Percentiles rank a stretch among this genome's conserved stretches.
Evolutionary conservation across 1,139 yeast genomes (phyloP).

Genomic region (Lodderomyces parapsilosis): DNA sequence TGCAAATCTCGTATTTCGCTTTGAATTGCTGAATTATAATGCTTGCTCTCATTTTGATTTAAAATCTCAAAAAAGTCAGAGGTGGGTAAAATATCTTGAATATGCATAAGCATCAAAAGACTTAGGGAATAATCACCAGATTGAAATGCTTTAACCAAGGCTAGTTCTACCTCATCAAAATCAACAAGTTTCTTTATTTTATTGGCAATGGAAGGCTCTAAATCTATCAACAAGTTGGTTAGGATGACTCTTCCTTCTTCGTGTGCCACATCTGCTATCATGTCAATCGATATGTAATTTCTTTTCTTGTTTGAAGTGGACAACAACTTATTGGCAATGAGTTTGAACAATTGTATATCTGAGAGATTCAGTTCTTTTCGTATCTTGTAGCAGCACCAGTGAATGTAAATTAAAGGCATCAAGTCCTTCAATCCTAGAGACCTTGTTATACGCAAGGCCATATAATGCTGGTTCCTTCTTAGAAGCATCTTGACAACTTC

Average conservation of each 20-base stretch:
- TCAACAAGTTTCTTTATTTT: slow-evolving; percentile 65
- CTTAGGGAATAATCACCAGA: slow-evolving; percentile 67
- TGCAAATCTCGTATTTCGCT: slow-evolving; percentile 13
- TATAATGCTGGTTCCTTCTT: slow-evolving; percentile 57
- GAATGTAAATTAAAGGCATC: slow-evolving; percentile 56
- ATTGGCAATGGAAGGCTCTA: slow-evolving; percentile 65
- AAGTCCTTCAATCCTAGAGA: slow-evolving; percentile 47
- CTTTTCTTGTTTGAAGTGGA: slow-evolving; percentile 17
- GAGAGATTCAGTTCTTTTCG: slow-evolving; percentile 49
- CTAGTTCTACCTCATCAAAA: slow-evolving; percentile 72
- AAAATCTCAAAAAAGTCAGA: slow-evolving; percentile 43
- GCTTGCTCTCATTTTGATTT: slow-evolving; percentile 34
- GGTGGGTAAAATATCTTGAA: slow-evolving; percentile 39
- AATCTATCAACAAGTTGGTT: slow-evolving; percentile 61
- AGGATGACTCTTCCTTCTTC: slow-evolving; percentile 78
- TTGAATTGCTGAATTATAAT: neutral
- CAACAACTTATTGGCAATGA: slow-evolving; percentile 47
- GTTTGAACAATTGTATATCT: slow-evolving; percentile 58
- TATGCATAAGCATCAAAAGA: slow-evolving; percentile 53
- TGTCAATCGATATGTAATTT: slow-evolving; percentile 54
- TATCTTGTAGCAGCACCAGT: slow-evolving; percentile 83
- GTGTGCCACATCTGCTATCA: slow-evolving; percentile 68
- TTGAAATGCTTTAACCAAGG: slow-evolving; percentile 67
- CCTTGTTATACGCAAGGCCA: slow-evolving; percentile 62
- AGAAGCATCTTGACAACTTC: slow-evolving; percentile 57